Evolutionary conservation across 345 rosid genomes (phyloP), one percentile per base, ranked within the genome.

Genomic region (Kandelia obovata): DNA sequence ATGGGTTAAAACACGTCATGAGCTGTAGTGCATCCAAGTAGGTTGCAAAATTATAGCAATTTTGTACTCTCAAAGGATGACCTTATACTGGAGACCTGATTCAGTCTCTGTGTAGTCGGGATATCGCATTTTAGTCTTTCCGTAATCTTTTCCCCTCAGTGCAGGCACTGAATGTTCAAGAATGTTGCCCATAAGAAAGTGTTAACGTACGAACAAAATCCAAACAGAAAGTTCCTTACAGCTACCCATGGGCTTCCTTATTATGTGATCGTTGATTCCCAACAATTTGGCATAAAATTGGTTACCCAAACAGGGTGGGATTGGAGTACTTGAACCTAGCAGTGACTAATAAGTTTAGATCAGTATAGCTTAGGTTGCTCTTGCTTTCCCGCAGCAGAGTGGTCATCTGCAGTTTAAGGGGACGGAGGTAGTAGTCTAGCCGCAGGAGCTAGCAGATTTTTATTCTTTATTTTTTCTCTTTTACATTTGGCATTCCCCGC

Each of bases 11-110:
- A 69, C 28, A 71, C 52, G 27, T 56, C 71, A 76, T 20, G 61
- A 58, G 35, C 26, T 32, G 28, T n/a, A 11, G 31, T 13, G 46
- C 64, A 69, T 3, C 11, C 15, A 23, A 28, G 11, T 51, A 23
- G 7, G 37, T 2, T 51, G 4, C 21, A 62, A 67, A 67, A 58
- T 28, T 34, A 47, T 51, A 28, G 17, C 23, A 25, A 64, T 8
- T 57, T 74, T 69, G 37, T 28, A 59, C 56, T 23, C 37, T 43
- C 13, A 30, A 77, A 21, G 70, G 31, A n/a, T 61, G 69, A 94
- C 96, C 98, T 94, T 91, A 80, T 87, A 91, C 79, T 94, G 98
- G 81, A 93, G 97, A 74, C 96, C 98, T 67, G 97, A 85, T 58
- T 75, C 86, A 1, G 98, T 91, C 77, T 85, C 89, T 3, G 75